phyloP scores from a whole-genome alignment of 176 grass and related monocot genomes.

The Oryza meridionalis region DNA sequence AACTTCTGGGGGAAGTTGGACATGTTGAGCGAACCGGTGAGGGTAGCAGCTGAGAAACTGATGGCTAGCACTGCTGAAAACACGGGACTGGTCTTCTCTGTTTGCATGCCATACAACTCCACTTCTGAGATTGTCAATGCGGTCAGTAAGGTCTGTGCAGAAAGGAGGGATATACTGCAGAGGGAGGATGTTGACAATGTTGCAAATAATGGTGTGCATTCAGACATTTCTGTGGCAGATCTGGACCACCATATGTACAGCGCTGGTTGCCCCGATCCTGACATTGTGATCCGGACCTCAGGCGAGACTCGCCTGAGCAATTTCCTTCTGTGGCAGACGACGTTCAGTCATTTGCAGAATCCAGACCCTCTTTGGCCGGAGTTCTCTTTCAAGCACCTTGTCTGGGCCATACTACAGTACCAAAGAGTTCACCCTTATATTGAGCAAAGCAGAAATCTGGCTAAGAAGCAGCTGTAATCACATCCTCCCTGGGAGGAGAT shows the following conservation, averaged over 20 bases:
- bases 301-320: conserved; percentile 85
- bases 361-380: conserved; percentile 73
- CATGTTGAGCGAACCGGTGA: conserved; percentile 56
- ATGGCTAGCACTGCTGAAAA: conserved; percentile 64
- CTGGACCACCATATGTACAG: conserved; percentile 68
- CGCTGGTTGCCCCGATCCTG: conserved; percentile 60
- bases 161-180: conserved; percentile 35
- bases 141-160: conserved; percentile 50
- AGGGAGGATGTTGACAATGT: not conserved
- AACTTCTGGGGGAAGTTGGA: conserved; percentile 83
- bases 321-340: conserved; percentile 84
- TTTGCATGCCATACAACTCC: conserved; percentile 83
- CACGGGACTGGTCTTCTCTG: conserved; percentile 65
- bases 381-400: conserved; percentile 61
- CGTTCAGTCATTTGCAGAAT: conserved; percentile 72
- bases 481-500: not conserved
- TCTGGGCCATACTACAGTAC: conserved; percentile 71
- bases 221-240: conserved; percentile 52
- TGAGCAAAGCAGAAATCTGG: conserved; percentile 45
- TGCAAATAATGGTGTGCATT: not conserved
- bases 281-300: conserved; percentile 79
- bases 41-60: conserved; percentile 58
- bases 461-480: conserved; percentile 48
- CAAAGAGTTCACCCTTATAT: conserved; percentile 60
- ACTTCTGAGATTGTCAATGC: conserved; percentile 78